Evolutionary conservation across 768 basidiomycete species (phyloP), one percentile per base, ranked within the genome.

Genomic region (Tulasnella sp.): DNA sequence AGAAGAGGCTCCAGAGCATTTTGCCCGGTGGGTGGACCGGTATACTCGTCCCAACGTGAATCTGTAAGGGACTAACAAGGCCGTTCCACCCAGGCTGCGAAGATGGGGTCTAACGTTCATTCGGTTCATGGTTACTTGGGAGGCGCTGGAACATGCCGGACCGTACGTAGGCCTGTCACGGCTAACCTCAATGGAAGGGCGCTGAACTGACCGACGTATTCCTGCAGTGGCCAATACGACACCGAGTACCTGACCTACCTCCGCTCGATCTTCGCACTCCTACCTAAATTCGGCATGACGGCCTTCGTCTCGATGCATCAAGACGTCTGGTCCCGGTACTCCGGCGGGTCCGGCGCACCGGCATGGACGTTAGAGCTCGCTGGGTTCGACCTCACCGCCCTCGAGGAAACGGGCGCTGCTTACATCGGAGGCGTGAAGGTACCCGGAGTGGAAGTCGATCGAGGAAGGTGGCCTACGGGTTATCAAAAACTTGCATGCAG

Each of bases 291-390:
- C 81, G 93, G 93, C 20, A 85, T 96, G 44, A 87, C 88, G 3
- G 93, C 93, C 2, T 95, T 94, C 83, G 89, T 97, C 24, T 92
- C 91, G 14, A 84, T 97, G 79, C 97, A 99, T 84, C 97, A 97
- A 85, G 96, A 98, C 84, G 96, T 98, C 44, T 98, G 96, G 94
- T 97, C 96, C 0, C 91, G 97, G 5, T 97, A 96, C 83, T 92
- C 92, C 3, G 97, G 97, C 11, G 97, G 97, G 69, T 97, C 96
- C 1, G 97, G 98, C 1, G 97, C 97, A 0, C 98, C 98, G 0
- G 96, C 94, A 4, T 99, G 98, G 97, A 98, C 96, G 0, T 87
- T 99, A 1, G 93, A 95, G 81, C 86, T 90, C 14, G 93, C 92
- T 11, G 98, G 97, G 0, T 96, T 99, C 82, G 94, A 97, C 84